Percentiles rank a stretch among this genome's conserved stretches.
Conservation (phyloP, 2,329 filamentous ascomycete genomes). For the Orbilia blumenaviensis region DNA sequence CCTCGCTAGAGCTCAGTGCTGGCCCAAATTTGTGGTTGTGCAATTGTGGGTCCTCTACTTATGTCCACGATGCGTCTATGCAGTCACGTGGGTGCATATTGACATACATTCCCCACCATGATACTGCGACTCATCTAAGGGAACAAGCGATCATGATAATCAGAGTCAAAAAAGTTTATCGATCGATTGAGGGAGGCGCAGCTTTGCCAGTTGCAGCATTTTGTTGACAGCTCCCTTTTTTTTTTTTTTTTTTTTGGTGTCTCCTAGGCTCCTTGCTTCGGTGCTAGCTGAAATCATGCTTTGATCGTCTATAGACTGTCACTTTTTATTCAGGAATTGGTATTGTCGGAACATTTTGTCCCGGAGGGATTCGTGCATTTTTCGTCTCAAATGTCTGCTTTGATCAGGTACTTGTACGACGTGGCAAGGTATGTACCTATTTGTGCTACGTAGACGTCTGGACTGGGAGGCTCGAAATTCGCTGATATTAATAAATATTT, state of each 20-base stretch:
- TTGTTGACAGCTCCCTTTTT: slow-evolving; percentile 1
- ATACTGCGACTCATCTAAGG: no score
- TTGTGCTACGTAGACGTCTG: background rate
- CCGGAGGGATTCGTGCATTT: background rate
- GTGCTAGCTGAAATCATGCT: slow-evolving; percentile 11
- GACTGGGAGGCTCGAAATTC: background rate
- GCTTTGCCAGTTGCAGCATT: background rate
- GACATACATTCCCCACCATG: no score
- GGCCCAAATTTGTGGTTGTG: background rate
- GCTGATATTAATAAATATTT: background rate
- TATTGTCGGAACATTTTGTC: background rate
- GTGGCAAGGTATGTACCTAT: background rate
- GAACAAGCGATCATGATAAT: slow-evolving; percentile 9
- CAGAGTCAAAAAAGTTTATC: background rate
- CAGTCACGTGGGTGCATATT: background rate
- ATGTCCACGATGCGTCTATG: background rate
- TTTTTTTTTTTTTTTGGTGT: no score
- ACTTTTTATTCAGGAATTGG: background rate
- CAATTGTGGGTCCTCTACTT: no score
- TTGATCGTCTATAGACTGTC: slow-evolving; percentile 14
- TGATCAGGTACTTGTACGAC: slow-evolving; percentile 15
- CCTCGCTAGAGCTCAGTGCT: no score
- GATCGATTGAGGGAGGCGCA: slow-evolving; percentile 24
- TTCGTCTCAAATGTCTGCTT: slow-evolving; percentile 1
- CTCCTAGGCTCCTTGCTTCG: background rate